phyloP scores from a whole-genome alignment of 2,329 filamentous ascomycete species.

The Fusarium napiforme region DNA sequence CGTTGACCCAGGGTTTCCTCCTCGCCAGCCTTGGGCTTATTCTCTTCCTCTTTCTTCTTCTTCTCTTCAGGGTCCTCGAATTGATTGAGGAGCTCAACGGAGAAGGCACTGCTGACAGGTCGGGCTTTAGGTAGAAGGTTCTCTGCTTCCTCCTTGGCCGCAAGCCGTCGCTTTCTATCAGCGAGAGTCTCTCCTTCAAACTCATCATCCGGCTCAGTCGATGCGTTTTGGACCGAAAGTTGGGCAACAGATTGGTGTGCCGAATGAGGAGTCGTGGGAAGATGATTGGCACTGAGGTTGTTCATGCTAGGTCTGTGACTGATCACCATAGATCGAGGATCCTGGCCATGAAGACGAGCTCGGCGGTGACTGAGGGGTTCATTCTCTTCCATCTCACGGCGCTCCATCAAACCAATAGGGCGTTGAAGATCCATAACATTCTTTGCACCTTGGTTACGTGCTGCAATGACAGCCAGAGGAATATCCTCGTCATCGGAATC shows the following conservation, averaged over 20 bases:
- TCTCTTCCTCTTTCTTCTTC: conserved; percentile 51
- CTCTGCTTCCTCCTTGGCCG: conserved; percentile 61
- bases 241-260: conserved; percentile 37
- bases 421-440: conserved; percentile 67
- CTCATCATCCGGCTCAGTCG: conserved; percentile 63
- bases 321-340: conserved; percentile 55
- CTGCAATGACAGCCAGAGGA: conserved; percentile 82
- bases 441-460: conserved; percentile 64
- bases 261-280: conserved; percentile 34
- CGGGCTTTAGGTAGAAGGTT: conserved; percentile 62
- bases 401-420: conserved; percentile 81
- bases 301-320: conserved; percentile 58
- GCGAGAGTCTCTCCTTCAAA: conserved; percentile 73
- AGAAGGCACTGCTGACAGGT: conserved; percentile 74
- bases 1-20: conserved; percentile 85
- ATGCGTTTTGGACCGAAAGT: conserved; percentile 33
- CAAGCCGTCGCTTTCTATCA: conserved; percentile 72
- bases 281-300: conserved; percentile 48
- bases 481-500: conserved; percentile 82
- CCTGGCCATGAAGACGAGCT: conserved; percentile 76
- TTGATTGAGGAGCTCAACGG: conserved; percentile 74
- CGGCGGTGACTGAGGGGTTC: conserved; percentile 85
- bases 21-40: conserved; percentile 55
- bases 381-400: conserved; percentile 87
- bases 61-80: conserved; percentile 64